Percentiles rank a stretch among this genome's conserved stretches.
phyloP scores from a whole-genome alignment of 2,329 filamentous ascomycete genomes.

The Penicillium thymicola region DNA sequence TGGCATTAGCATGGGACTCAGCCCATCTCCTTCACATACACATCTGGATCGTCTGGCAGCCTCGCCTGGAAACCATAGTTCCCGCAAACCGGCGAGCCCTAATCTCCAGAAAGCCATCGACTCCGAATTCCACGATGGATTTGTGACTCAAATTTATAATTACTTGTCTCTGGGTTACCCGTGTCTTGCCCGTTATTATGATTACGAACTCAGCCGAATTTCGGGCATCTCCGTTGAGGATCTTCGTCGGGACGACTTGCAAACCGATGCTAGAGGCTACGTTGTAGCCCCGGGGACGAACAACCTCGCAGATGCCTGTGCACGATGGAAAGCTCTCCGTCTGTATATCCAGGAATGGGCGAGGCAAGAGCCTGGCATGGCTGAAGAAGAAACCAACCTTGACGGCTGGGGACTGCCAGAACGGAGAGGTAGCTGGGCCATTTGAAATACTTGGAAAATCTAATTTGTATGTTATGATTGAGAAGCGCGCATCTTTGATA shows the following conservation, averaged over 20 bases:
- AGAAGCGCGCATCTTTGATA: neutral
- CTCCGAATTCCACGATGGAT: slow-evolving; percentile 73
- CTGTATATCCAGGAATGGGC: slow-evolving; percentile 88
- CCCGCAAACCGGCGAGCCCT: neutral
- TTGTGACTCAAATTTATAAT: slow-evolving; percentile 95
- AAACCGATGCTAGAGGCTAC: slow-evolving; percentile 67
- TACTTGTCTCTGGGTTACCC: slow-evolving; percentile 93
- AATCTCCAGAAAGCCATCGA: slow-evolving; percentile 47
- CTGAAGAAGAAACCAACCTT: slow-evolving; percentile 51
- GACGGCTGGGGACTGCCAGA: slow-evolving; percentile 64
- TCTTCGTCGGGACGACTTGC: slow-evolving; percentile 67
- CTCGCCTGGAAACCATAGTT: slow-evolving; percentile 4
- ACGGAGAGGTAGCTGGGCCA: slow-evolving; percentile 65
- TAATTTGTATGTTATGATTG: neutral
- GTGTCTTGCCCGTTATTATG: slow-evolving; percentile 75
- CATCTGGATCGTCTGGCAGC: neutral
- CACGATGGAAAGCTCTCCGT: slow-evolving; percentile 79
- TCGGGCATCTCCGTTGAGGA: slow-evolving; percentile 66
- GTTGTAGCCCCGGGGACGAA: slow-evolving; percentile 56
- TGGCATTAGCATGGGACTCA: neutral
- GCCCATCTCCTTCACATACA: slow-evolving; percentile 1
- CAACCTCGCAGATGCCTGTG: slow-evolving; percentile 53
- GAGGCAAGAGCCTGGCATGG: slow-evolving; percentile 74
- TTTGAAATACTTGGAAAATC: slow-evolving; percentile 39
- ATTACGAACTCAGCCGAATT: slow-evolving; percentile 81